Percentiles rank a stretch among this genome's conserved stretches.
phyloP scores from a whole-genome alignment of 2,329 filamentous ascomycete genomes.

The Calonectria pseudoturangicola region DNA sequence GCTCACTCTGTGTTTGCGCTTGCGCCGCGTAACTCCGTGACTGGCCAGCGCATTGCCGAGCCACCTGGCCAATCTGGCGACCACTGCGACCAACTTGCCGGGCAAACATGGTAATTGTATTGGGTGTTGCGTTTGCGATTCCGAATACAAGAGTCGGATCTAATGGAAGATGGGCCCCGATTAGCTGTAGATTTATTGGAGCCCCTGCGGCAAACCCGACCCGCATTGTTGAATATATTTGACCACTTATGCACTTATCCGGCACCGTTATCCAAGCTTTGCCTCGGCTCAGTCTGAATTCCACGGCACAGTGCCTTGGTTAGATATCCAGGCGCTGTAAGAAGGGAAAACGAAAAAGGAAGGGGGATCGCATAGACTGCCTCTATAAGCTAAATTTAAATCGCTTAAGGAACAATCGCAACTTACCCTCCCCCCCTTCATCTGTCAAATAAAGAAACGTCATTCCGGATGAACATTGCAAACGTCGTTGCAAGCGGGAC shows the following conservation, averaged over 20 bases:
- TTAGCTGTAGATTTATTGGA: slow-evolving; percentile 48
- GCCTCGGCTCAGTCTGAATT: slow-evolving; percentile 16
- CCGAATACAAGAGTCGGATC: background rate
- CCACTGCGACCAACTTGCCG: slow-evolving; percentile 51
- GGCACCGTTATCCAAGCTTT: background rate
- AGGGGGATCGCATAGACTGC: background rate
- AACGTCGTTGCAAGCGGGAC: background rate
- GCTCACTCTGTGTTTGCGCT: slow-evolving; percentile 46
- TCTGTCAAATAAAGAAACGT: too few relatives aligned
- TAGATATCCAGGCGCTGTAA: background rate
- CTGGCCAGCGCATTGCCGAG: slow-evolving; percentile 44
- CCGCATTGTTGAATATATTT: slow-evolving; percentile 43
- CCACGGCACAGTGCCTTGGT: slow-evolving; percentile 1
- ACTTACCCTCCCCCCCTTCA: too few relatives aligned
- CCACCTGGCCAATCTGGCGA: slow-evolving; percentile 51
- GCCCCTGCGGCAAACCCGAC: slow-evolving; percentile 50
- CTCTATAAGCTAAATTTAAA: background rate
- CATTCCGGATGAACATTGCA: too few relatives aligned
- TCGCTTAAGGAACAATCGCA: background rate
- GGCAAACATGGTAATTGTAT: slow-evolving; percentile 46
- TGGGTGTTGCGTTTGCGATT: background rate
- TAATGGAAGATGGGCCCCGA: slow-evolving; percentile 5
- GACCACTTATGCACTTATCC: slow-evolving; percentile 49
- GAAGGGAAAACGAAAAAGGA: background rate
- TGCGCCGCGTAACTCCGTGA: slow-evolving; percentile 54